phyloP scores from a whole-genome alignment of 495 filamentous ascomycete genomes.

The Neurospora sp. region DNA sequence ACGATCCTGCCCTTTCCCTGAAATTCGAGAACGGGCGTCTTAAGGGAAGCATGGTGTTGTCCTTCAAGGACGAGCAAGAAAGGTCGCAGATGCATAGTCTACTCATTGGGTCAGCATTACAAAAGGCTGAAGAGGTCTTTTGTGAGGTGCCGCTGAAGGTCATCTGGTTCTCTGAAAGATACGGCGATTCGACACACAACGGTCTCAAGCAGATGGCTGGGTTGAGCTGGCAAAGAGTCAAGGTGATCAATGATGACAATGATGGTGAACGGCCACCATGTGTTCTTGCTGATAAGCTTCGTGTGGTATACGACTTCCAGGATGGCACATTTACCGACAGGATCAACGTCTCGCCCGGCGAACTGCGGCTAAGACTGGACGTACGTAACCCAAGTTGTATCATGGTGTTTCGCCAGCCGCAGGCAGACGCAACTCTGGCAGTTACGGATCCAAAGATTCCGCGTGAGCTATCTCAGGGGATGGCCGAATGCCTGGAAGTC shows the following conservation, averaged over 20 bases:
- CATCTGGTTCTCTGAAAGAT: conserved; percentile 52
- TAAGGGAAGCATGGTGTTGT: conserved; percentile 58
- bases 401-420: conserved; percentile 51
- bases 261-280: conserved; percentile 40
- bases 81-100: conserved; percentile 55
- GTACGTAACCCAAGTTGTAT: conserved; percentile 49
- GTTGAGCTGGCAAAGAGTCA: conserved; percentile 34
- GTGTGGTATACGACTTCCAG: conserved; percentile 56
- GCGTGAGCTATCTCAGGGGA: conserved; percentile 43
- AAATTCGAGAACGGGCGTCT: conserved; percentile 56
- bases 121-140: conserved; percentile 49
- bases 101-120: conserved; percentile 55
- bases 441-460: conserved; percentile 52
- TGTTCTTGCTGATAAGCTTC: conserved; percentile 58
- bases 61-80: conserved; percentile 60
- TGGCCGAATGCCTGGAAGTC: conserved; percentile 42
- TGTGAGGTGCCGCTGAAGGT: conserved; percentile 51
- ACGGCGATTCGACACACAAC: conserved; percentile 25
- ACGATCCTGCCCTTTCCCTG: conserved; percentile 55
- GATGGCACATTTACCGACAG: conserved; percentile 64
- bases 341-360: conserved; percentile 65
- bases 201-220: conserved; percentile 36
- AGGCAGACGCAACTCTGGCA: conserved; percentile 58
- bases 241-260: conserved; percentile 48
- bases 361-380: conserved; percentile 54